Base-by-base conservation (phyloP, 768 basidiomycete genomes). In the Austroboletus eburneus region DNA sequence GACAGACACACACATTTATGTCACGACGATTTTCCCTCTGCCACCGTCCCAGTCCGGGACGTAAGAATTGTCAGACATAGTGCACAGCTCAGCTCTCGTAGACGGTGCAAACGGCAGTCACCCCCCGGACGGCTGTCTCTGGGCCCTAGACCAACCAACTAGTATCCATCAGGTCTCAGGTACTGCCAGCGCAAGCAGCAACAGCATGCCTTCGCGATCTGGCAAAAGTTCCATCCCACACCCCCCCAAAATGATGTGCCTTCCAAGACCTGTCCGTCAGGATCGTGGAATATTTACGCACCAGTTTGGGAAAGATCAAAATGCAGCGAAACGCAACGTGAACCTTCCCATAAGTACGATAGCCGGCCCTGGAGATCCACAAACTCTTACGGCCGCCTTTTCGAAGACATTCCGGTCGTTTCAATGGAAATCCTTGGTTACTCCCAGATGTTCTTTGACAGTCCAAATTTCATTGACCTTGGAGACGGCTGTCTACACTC, bases 131-230 rank as follows among this genome's bases (percentile, higher is more conserved):
- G n/a, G n/a, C n/a, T n/a, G n/a, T n/a, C n/a, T n/a, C n/a, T n/a
- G n/a, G n/a, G n/a, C n/a, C n/a, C n/a, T n/a, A n/a, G n/a, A n/a
- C n/a, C n/a, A n/a, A n/a, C n/a, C n/a, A n/a, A n/a, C n/a, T n/a
- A n/a, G n/a, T n/a, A n/a, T n/a, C n/a, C n/a, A n/a, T n/a, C n/a
- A n/a, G n/a, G n/a, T n/a, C n/a, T n/a, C n/a, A n/a, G n/a, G n/a
- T n/a, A n/a, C n/a, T n/a, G n/a, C n/a, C n/a, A n/a, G n/a, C n/a
- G n/a, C n/a, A n/a, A n/a, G n/a, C n/a, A n/a, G n/a, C n/a, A n/a
- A n/a, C n/a, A n/a, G 22, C 85, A 90, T 30, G 80, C 90, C 34
- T 85, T 96, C 48, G 93, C 94, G 1, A 59, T 97, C 32, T 94
- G 91, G 0, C 95, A 96, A 61, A 91, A 94, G 43, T 61, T 75